Conservation (phyloP, 2,329 filamentous ascomycete genomes). For the Penicillium sp. region DNA sequence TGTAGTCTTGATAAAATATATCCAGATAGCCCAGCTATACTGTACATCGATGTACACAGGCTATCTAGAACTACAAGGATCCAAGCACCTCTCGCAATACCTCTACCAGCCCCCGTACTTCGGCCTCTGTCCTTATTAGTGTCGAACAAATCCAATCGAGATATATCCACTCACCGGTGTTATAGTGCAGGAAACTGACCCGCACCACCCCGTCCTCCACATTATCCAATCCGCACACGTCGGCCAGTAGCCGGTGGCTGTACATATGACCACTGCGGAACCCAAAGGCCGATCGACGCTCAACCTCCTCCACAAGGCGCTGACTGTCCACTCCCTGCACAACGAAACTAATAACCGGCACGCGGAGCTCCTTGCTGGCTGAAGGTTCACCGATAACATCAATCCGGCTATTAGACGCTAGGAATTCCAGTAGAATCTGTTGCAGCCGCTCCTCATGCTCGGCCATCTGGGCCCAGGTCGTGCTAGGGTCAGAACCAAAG, state of each 20-base stretch:
- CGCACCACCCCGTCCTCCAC: slow-evolving; percentile 64
- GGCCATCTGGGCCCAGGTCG: slow-evolving; percentile 53
- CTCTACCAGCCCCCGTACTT: slow-evolving; percentile 19
- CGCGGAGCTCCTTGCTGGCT: slow-evolving; percentile 49
- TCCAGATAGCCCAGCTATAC: not conserved
- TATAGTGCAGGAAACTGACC: slow-evolving; percentile 72
- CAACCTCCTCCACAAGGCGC: slow-evolving; percentile 61
- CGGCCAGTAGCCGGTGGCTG: slow-evolving; percentile 59
- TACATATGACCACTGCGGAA: slow-evolving; percentile 70
- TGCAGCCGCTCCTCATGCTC: slow-evolving; percentile 63
- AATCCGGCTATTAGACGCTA: slow-evolving; percentile 53
- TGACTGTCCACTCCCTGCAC: slow-evolving; percentile 57
- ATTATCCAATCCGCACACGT: slow-evolving; percentile 57
- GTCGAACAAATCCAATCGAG: not conserved
- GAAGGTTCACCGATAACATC: slow-evolving; percentile 59
- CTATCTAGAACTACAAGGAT: not conserved
- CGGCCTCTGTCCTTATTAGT: slow-evolving; percentile 19
- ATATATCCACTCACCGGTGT: slow-evolving; percentile 54
- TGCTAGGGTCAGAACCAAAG: slow-evolving; percentile 45
- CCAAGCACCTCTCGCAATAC: slow-evolving; percentile 17
- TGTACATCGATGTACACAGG: not conserved
- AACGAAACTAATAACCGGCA: slow-evolving; percentile 66
- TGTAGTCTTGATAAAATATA: not conserved
- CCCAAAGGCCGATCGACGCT: slow-evolving; percentile 58
- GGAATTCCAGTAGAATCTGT: slow-evolving; percentile 57